Evolutionary conservation across 2,329 filamentous ascomycete genomes (phyloP).

Genomic region (Microsporum audouinii): DNA sequence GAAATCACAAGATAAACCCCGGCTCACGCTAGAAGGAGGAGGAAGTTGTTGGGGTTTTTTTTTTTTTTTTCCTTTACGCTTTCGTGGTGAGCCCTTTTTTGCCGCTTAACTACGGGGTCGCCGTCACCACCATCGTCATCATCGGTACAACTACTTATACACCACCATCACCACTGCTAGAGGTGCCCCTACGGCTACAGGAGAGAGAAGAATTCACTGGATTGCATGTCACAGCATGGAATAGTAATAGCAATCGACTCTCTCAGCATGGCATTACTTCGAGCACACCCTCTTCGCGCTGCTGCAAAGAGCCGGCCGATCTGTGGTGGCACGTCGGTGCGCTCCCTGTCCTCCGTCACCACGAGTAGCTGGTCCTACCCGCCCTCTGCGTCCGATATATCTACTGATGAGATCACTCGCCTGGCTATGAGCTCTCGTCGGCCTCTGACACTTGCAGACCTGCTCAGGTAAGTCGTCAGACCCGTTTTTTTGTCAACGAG

Average conservation of each 20-base stretch:
- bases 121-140: not conserved
- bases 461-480: constrained; percentile 57
- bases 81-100: not conserved
- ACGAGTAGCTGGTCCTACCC: constrained; percentile 31
- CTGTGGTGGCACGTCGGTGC: not conserved
- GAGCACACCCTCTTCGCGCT: not conserved
- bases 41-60: not conserved
- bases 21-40: not conserved
- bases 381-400: constrained; percentile 41
- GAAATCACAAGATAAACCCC: not conserved
- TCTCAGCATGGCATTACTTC: not conserved
- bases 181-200: not conserved
- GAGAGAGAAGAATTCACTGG: not conserved
- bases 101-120: not conserved
- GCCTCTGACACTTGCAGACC: constrained; percentile 70
- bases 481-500: too few relatives aligned
- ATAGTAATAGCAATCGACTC: not conserved
- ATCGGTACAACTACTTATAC: not conserved
- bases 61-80: not conserved
- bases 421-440: constrained; percentile 70
- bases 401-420: constrained; percentile 64
- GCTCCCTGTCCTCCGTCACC: constrained; percentile 4
- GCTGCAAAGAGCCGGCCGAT: not conserved
- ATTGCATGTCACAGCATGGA: not conserved
- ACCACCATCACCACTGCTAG: not conserved